Conservation (phyloP, 768 basidiomycete genomes). For the Lentinula sp. region DNA sequence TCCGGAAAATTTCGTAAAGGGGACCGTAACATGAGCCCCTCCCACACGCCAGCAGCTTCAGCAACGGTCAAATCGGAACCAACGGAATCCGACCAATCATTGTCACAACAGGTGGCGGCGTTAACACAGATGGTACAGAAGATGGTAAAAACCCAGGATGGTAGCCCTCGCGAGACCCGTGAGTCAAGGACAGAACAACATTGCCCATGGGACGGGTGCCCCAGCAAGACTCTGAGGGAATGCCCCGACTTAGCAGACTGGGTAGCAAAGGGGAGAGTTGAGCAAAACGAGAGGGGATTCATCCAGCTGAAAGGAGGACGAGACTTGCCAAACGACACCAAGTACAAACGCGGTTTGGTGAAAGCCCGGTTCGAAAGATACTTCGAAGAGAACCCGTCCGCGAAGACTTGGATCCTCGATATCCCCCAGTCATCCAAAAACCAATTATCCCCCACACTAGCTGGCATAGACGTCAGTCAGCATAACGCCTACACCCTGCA, state of each 20-base stretch:
- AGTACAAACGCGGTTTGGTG: neutral
- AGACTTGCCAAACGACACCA: neutral
- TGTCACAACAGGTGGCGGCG: neutral
- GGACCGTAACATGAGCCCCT: neutral
- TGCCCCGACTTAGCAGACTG: neutral
- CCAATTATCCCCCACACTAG: accelerated
- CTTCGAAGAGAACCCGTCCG: neutral
- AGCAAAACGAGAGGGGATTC: neutral
- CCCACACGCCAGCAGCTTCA: accelerated
- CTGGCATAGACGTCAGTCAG: neutral
- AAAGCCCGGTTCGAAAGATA: neutral
- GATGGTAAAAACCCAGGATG: neutral
- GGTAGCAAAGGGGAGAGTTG: neutral
- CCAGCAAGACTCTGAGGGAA: neutral
- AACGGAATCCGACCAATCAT: accelerated
- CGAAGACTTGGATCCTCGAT: neutral
- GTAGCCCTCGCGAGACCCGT: too few species aligned
- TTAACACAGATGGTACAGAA: neutral
- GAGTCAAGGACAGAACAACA: neutral
- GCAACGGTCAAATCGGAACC: neutral
- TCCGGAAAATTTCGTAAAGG: neutral
- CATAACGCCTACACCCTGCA: neutral
- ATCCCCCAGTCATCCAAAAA: too few species aligned
- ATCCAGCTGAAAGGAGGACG: neutral
- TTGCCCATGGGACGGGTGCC: neutral